These are phyloP conservation scores for Penicillium aurantiogriseum DNA, from an alignment of 2,329 filamentous ascomycete genomes.

Conservation along the genomic window DNA sequence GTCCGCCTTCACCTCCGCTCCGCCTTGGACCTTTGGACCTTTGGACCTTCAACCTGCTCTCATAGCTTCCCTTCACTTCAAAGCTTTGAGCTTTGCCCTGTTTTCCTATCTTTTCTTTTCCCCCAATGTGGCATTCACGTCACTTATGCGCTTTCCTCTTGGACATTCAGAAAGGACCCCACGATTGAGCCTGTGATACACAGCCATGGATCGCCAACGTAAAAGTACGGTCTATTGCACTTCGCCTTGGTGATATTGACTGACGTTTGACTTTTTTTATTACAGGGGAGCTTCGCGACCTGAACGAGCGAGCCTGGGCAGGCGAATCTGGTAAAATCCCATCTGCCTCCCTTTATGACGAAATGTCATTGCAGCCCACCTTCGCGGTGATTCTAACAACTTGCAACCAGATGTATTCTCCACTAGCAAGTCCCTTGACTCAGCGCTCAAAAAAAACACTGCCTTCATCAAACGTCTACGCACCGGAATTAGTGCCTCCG, in stretches of 20 bases:
- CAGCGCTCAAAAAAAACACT: constrained; percentile 95
- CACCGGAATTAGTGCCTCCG: constrained; percentile 78
- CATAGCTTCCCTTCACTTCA: not conserved
- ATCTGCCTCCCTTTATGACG: constrained; percentile 13
- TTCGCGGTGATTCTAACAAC: constrained; percentile 16
- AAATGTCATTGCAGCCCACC: constrained; percentile 7
- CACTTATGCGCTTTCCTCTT: constrained; percentile 37
- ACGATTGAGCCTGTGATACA: constrained; percentile 30
- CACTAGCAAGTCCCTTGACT: constrained; percentile 79
- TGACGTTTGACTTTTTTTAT: constrained; percentile 7
- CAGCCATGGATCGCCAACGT: constrained; percentile 50
- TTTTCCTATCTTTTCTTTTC: not conserved
- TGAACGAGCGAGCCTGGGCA: constrained; percentile 85
- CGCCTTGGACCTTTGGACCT: constrained; percentile 15
- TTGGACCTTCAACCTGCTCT: not conserved
- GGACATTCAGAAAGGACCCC: constrained; percentile 37
- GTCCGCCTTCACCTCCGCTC: constrained; percentile 23
- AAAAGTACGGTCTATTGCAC: constrained; percentile 41
- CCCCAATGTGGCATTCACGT: constrained; percentile 42
- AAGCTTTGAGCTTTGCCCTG: not conserved
- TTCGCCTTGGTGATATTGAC: not conserved
- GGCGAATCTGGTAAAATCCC: constrained; percentile 73
- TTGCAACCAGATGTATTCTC: constrained; percentile 66
- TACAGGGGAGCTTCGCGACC: constrained; percentile 80
- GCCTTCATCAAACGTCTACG: constrained; percentile 95